phyloP scores from a whole-genome alignment of 2,329 filamentous ascomycete genomes.

The Claviceps quebecensis region DNA sequence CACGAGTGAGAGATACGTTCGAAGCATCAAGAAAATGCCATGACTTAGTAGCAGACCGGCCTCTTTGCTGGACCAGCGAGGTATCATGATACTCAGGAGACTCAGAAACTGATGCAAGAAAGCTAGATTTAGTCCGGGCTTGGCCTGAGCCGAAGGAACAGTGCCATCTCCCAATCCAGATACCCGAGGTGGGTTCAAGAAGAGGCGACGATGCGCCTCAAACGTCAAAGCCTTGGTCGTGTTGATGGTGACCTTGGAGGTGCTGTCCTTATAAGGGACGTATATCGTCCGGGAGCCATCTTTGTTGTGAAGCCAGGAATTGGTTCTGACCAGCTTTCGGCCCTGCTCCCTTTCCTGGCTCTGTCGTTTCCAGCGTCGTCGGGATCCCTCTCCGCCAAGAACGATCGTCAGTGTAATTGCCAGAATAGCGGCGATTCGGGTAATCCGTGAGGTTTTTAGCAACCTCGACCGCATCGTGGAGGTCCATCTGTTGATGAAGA shows the following conservation, averaged over 20 bases:
- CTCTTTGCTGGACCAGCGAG: constrained; percentile 89
- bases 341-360: constrained; percentile 73
- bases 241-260: constrained; percentile 80
- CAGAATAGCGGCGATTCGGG: constrained; percentile 62
- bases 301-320: constrained; percentile 86
- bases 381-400: constrained; percentile 62
- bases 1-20: constrained; percentile 87
- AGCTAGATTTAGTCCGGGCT: constrained; percentile 85
- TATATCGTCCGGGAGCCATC: constrained; percentile 92
- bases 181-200: constrained; percentile 78
- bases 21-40: constrained; percentile 73
- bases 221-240: constrained; percentile 88
- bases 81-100: constrained; percentile 94
- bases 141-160: constrained; percentile 79
- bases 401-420: constrained; percentile 67
- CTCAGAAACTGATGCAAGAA: constrained; percentile 96
- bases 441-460: constrained; percentile 51
- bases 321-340: constrained; percentile 67
- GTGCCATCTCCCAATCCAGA: constrained; percentile 60
- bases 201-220: constrained; percentile 85
- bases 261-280: constrained; percentile 78
- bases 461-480: constrained; percentile 39
- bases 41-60: constrained; percentile 82
- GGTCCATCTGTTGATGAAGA: constrained; percentile 47
- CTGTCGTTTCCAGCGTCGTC: constrained; percentile 59